phyloP scores from a whole-genome alignment of 2,329 filamentous ascomycete species.

The Trichoderma cornu-damae region DNA sequence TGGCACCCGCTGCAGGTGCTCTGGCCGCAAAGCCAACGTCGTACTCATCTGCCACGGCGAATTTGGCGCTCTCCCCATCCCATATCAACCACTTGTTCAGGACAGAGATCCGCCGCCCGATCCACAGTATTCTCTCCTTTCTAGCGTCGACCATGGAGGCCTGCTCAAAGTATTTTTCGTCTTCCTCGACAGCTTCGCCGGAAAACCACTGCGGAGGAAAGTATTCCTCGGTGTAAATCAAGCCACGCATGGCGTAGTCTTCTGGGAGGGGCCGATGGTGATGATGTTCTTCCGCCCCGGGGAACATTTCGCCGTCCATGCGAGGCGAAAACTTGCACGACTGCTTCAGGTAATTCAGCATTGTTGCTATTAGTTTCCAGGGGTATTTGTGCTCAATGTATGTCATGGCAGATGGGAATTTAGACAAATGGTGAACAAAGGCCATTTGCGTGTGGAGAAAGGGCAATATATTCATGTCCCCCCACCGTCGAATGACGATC shows the following conservation, averaged over 20 bases:
- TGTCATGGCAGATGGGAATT: slow-evolving; percentile 38
- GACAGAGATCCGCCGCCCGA: slow-evolving; percentile 46
- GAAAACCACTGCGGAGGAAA: slow-evolving; percentile 56
- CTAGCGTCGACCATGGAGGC: slow-evolving; percentile 54
- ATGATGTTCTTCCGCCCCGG: slow-evolving; percentile 39
- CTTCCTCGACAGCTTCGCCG: slow-evolving; percentile 57
- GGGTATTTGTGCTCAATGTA: slow-evolving; percentile 44
- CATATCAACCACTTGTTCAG: slow-evolving; percentile 43
- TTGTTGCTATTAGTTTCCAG: slow-evolving; percentile 43
- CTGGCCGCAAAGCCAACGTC: slow-evolving; percentile 30
- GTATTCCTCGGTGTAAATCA: slow-evolving; percentile 56
- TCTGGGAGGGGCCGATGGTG: slow-evolving; percentile 58
- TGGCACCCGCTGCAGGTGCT: neutral
- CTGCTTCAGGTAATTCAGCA: slow-evolving; percentile 36
- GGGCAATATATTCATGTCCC: slow-evolving; percentile 55
- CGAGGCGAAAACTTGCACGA: slow-evolving; percentile 29
- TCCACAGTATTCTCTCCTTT: slow-evolving; percentile 54
- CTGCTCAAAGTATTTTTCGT: slow-evolving; percentile 60
- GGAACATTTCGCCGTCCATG: slow-evolving; percentile 44
- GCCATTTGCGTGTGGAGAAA: slow-evolving; percentile 59
- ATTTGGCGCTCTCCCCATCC: slow-evolving; percentile 34
- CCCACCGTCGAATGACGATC: slow-evolving; percentile 47
- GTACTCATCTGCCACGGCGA: slow-evolving; percentile 37
- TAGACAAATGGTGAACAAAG: slow-evolving; percentile 48
- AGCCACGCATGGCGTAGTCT: slow-evolving; percentile 61